phyloP scores from a whole-genome alignment of 371 early-diverging fungal species.

The Mortierella sp. region DNA sequence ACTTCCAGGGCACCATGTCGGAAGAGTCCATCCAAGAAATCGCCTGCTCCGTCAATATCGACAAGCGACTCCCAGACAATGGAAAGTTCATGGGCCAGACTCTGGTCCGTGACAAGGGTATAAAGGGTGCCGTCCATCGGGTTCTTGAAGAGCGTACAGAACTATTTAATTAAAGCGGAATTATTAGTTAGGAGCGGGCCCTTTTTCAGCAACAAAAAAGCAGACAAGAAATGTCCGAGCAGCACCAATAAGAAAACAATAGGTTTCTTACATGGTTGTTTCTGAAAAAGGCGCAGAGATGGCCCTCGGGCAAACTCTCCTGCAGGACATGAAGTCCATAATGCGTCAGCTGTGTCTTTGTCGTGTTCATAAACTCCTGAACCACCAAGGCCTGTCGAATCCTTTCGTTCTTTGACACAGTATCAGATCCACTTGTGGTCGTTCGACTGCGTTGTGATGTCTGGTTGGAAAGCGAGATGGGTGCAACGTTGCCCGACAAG shows the following conservation, averaged over 20 bases:
- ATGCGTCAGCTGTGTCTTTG: conserved; percentile 88
- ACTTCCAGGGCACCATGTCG: conserved; percentile 54
- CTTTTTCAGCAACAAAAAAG: background rate
- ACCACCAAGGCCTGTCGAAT: conserved; percentile 63
- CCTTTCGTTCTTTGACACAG: conserved; percentile 18
- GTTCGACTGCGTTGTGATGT: background rate
- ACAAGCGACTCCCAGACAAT: conserved; percentile 85
- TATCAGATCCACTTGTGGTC: conserved; percentile 23
- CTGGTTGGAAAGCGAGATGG: conserved; percentile 17
- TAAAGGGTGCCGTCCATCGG: conserved; percentile 71
- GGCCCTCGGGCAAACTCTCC: conserved; percentile 71
- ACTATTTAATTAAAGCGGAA: conserved; percentile 59
- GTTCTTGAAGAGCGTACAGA: conserved; percentile 85
- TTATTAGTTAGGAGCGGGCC: no score
- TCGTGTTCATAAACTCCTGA: conserved; percentile 76
- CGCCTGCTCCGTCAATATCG: conserved; percentile 74
- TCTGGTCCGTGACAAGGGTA: conserved; percentile 91
- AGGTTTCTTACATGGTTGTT: conserved; percentile 85
- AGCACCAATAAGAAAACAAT: background rate
- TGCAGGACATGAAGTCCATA: conserved; percentile 79
- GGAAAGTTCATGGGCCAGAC: conserved; percentile 72
- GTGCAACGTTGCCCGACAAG: conserved; percentile 17
- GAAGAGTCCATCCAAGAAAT: conserved; percentile 77
- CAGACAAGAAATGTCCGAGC: background rate
- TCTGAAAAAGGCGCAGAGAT: conserved; percentile 87